These are phyloP conservation scores for Mycena amicta DNA, from an alignment of 768 basidiomycete species.

Conservation along the genomic window DNA sequence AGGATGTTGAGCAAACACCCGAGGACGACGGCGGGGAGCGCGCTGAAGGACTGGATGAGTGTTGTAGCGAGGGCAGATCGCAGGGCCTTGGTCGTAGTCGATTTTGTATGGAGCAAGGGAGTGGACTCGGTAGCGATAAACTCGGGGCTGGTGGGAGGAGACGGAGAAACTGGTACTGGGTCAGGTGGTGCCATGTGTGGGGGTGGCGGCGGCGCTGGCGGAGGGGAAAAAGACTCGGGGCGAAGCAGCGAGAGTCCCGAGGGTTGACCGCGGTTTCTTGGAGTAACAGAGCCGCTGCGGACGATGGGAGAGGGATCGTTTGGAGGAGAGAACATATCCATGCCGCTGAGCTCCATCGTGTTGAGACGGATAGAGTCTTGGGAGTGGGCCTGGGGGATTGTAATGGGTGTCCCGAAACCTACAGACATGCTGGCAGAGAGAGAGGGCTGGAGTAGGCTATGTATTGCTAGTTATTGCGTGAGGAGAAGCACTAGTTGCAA, in stretches of 20 bases:
- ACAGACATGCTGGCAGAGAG: constrained; percentile 28
- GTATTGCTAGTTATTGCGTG: constrained; percentile 19
- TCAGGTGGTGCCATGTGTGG: constrained; percentile 23
- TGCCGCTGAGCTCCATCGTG: constrained; percentile 67
- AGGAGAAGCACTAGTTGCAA: constrained; percentile 22
- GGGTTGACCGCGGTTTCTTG: constrained; percentile 26
- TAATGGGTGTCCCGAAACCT: constrained; percentile 15
- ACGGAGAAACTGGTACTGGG: background rate
- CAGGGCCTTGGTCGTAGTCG: constrained; percentile 13
- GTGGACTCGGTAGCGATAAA: constrained; percentile 25
- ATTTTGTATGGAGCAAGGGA: constrained; percentile 18
- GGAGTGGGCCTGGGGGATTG: constrained; percentile 44
- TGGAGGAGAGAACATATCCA: constrained; percentile 41
- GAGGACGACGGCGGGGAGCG: constrained; percentile 83
- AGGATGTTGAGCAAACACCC: constrained; percentile 87
- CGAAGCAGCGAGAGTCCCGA: constrained; percentile 45
- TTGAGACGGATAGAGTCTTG: constrained; percentile 65
- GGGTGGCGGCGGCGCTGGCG: constrained; percentile 9
- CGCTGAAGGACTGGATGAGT: constrained; percentile 36
- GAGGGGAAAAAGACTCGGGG: constrained; percentile 11
- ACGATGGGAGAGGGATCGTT: constrained; percentile 12
- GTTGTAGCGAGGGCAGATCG: constrained; percentile 20
- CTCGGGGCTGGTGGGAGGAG: constrained; percentile 13
- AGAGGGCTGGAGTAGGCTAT: constrained; percentile 49
- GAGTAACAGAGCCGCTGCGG: constrained; percentile 20